Conservation (phyloP, 2,329 filamentous ascomycete species). For the Penicillium frequentans region DNA sequence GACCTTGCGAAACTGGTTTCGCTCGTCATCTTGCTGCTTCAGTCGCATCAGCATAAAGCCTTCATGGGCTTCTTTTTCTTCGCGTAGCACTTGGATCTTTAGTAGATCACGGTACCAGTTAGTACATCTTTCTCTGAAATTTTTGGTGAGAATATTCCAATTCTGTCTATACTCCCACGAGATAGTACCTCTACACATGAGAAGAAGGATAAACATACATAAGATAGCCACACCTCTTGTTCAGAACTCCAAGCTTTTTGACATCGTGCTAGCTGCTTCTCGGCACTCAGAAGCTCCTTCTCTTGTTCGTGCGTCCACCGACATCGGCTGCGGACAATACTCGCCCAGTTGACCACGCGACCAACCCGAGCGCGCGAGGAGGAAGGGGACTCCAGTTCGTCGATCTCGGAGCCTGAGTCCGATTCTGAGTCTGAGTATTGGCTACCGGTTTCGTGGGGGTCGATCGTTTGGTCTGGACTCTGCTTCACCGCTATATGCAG, state of each 20-base stretch:
- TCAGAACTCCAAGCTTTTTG: constrained; percentile 40
- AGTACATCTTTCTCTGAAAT: neutral
- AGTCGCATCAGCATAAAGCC: constrained; percentile 31
- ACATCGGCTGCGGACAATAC: constrained; percentile 26
- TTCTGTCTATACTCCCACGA: neutral
- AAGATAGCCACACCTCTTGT: constrained; percentile 35
- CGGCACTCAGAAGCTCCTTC: constrained; percentile 26
- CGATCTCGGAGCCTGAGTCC: constrained; percentile 8
- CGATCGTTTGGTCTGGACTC: constrained; percentile 1
- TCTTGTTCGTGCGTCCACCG: constrained; percentile 34
- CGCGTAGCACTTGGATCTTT: constrained; percentile 31
- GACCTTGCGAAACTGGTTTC: constrained; percentile 34
- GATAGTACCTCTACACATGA: neutral
- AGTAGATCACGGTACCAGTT: neutral
- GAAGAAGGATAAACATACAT: constrained; percentile 25
- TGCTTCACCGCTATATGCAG: constrained; percentile 28
- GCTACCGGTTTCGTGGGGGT: neutral
- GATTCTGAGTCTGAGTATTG: constrained; percentile 2
- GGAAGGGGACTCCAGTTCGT: neutral
- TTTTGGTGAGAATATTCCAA: neutral
- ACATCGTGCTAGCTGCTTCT: constrained; percentile 31
- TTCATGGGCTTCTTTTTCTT: constrained; percentile 36
- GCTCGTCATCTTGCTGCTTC: constrained; percentile 35
- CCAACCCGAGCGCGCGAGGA: constrained; percentile 16
- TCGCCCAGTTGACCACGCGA: constrained; percentile 33